A percentile compares a stretch with the other conserved stretches of the same genome.
Conservation (phyloP, 2,329 filamentous ascomycete species). For the Cladophialophora immunda region DNA sequence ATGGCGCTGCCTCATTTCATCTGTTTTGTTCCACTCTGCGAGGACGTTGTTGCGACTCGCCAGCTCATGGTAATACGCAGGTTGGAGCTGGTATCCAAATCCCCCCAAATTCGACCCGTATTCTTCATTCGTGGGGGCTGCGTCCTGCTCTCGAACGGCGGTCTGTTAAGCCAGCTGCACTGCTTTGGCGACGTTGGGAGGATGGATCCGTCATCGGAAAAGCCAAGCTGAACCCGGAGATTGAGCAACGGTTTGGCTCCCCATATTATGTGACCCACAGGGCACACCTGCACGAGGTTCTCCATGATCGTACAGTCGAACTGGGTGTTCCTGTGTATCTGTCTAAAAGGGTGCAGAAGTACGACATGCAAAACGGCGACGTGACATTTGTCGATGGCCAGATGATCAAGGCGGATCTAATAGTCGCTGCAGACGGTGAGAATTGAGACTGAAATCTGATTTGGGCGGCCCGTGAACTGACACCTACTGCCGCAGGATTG, state of each 20-base stretch:
- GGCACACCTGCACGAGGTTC: conserved; percentile 22
- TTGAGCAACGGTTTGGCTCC: conserved; percentile 10
- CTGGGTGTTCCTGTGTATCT: conserved; percentile 20
- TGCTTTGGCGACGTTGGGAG: conserved; percentile 18
- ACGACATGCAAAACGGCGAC: conserved; percentile 5
- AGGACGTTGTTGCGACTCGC: neutral
- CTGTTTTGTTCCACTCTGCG: neutral
- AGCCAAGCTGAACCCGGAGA: conserved; percentile 7
- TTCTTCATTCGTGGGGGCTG: conserved; percentile 41
- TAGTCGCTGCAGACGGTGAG: conserved; percentile 39
- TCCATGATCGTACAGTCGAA: conserved; percentile 16
- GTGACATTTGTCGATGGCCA: conserved; percentile 36
- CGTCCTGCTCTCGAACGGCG: conserved; percentile 11
- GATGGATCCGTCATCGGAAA: conserved; percentile 17
- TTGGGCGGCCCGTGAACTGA: neutral
- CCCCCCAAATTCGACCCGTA: conserved; percentile 42
- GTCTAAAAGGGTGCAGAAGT: conserved; percentile 9
- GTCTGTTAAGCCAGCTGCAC: conserved; percentile 2
- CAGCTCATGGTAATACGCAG: conserved; percentile 16
- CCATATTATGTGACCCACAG: conserved; percentile 25
- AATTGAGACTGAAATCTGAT: neutral
- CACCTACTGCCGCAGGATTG: neutral
- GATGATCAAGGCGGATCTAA: conserved; percentile 33
- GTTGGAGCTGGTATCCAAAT: conserved; percentile 44
- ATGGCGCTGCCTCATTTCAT: neutral